Evolutionary conservation across 2,329 filamentous ascomycete genomes (phyloP).

Genomic region (Teratosphaeria destructans): DNA sequence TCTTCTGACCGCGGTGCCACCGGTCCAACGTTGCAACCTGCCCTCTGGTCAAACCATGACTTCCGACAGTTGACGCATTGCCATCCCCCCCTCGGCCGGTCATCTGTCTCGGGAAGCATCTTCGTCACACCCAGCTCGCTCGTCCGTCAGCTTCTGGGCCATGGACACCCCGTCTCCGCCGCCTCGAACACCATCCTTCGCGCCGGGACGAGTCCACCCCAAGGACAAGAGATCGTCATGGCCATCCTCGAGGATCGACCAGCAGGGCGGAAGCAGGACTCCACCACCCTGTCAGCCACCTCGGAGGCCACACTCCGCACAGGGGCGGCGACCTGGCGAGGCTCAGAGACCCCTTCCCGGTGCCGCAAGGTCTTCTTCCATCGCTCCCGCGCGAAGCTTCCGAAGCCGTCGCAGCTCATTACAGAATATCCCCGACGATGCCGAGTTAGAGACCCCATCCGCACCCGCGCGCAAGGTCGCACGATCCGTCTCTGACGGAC

Average conservation of each 20-base stretch:
- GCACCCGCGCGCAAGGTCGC: not conserved
- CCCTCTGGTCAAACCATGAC: not conserved
- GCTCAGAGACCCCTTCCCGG: not conserved
- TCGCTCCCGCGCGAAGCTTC: not conserved
- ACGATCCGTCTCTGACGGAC: not conserved
- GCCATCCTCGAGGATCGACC: not conserved
- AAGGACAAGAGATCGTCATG: not conserved
- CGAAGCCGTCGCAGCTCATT: constrained; percentile 4
- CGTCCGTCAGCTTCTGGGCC: not conserved
- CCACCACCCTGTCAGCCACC: constrained; percentile 9
- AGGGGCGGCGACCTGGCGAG: constrained; percentile 1
- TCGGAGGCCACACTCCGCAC: constrained; percentile 3
- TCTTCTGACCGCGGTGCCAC: not conserved
- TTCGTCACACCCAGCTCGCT: not conserved
- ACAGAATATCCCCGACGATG: constrained; percentile 2
- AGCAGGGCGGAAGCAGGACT: not conserved
- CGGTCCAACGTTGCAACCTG: not conserved
- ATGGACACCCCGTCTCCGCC: not conserved
- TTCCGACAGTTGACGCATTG: not conserved
- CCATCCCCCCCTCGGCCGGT: not conserved
- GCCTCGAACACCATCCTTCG: constrained; percentile 8
- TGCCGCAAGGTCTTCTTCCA: not conserved
- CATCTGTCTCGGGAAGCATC: not conserved
- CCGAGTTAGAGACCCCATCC: not conserved
- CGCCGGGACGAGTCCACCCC: not conserved